These are phyloP conservation scores for Paspalum notatum DNA, from an alignment of 176 grass and related monocot species.

Conservation along the genomic window DNA sequence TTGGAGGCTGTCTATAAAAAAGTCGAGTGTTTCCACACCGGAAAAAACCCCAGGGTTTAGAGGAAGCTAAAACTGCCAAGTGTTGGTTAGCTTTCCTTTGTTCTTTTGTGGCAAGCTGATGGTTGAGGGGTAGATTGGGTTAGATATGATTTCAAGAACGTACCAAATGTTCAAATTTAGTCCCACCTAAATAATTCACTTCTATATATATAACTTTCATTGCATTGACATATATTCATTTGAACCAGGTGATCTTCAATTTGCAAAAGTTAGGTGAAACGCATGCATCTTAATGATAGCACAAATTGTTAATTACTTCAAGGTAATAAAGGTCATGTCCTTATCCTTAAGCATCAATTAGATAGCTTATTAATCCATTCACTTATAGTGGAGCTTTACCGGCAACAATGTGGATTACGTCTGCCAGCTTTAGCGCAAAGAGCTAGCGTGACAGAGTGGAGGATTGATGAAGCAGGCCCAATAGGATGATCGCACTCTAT, in stretches of 20 bases:
- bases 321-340: slow-evolving; percentile 18
- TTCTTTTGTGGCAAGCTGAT: background rate
- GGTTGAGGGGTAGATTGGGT: too few relatives aligned
- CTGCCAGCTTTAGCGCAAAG: slow-evolving; percentile 40
- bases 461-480: slow-evolving; percentile 35
- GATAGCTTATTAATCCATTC: slow-evolving; percentile 43
- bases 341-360: slow-evolving; percentile 51
- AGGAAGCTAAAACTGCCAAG: too few relatives aligned
- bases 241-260: background rate
- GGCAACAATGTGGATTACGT: slow-evolving; percentile 50
- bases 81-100: background rate
- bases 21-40: too few relatives aligned
- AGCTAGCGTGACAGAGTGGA: slow-evolving; percentile 26
- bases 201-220: background rate
- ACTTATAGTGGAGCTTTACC: slow-evolving; percentile 56
- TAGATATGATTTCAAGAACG: background rate
- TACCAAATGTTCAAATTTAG: background rate
- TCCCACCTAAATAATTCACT: background rate
- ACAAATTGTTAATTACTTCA: slow-evolving; percentile 23
- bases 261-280: background rate
- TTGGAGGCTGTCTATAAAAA: too few relatives aligned
- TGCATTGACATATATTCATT: background rate
- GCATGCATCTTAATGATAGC: background rate
- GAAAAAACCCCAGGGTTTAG: too few relatives aligned
- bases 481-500: slow-evolving; percentile 13